Percentiles rank a stretch among this genome's conserved stretches.
Evolutionary conservation across 2,329 filamentous ascomycete genomes (phyloP).

Genomic region (Exophiala aquamarina): DNA sequence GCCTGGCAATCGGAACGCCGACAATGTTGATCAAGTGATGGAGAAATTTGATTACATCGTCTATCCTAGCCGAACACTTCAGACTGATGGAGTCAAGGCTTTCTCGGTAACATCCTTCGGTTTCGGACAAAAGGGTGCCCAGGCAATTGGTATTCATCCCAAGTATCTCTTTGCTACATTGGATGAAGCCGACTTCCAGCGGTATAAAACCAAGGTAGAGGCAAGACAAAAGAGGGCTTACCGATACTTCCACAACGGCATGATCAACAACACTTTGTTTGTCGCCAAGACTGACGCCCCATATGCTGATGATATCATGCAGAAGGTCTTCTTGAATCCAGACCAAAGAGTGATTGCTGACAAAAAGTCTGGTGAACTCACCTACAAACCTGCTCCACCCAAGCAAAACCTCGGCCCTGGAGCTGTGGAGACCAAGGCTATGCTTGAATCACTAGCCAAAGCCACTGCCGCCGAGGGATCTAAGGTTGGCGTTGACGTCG

Average conservation of each 20-base stretch:
- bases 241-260: slow-evolving; percentile 95
- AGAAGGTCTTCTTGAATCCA: slow-evolving; percentile 89
- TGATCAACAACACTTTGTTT: slow-evolving; percentile 98
- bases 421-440: slow-evolving; percentile 66
- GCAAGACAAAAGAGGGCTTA: slow-evolving; percentile 98
- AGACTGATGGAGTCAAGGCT: slow-evolving; percentile 97
- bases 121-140: slow-evolving; percentile 98
- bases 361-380: slow-evolving; percentile 80
- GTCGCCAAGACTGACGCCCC: slow-evolving; percentile 90
- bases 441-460: slow-evolving; percentile 75
- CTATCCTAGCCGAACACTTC: slow-evolving; percentile 90
- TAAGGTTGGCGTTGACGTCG: slow-evolving; percentile 91
- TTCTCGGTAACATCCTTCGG: slow-evolving; percentile 99
- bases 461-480: slow-evolving; percentile 63
- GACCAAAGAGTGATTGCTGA: slow-evolving; percentile 80
- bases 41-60: slow-evolving; percentile 98
- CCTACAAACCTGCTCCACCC: slow-evolving; percentile 69
- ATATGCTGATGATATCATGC: slow-evolving; percentile 84
- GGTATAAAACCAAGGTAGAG: slow-evolving; percentile 85
- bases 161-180: slow-evolving; percentile 95
- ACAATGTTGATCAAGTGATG: slow-evolving; percentile 95
- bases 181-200: slow-evolving; percentile 76
- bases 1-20: slow-evolving; percentile 94
- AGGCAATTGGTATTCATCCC: slow-evolving; percentile 94
- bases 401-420: slow-evolving; percentile 60